Evolutionary conservation across 129 eudicot genomes (phyloP), one percentile per base, ranked within the genome.

Genomic region (Lactuca sativa): DNA sequence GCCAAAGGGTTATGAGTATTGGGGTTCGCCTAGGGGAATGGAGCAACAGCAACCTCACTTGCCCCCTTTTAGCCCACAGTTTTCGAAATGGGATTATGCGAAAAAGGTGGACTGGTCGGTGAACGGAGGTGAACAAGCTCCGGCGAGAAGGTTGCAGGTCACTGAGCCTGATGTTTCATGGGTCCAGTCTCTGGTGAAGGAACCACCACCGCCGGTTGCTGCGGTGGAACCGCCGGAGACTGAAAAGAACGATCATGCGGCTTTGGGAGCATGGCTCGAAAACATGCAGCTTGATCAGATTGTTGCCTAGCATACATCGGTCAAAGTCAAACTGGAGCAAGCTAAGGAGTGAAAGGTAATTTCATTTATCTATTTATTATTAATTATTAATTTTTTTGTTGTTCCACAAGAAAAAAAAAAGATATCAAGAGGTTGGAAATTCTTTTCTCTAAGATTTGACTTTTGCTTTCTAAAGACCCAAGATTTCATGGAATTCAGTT

Each of bases 141-240:
- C 68, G 55, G 47, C 74, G 60, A 49, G 52, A 43, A 69, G 71
- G 73, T 73, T 67, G 9, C 56, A 69, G 56, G 36, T 67, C 2
- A n/a, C 51, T 32, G 86, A 82, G 70, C 86, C 80, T 4, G 83
- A 82, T 58, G 62, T 78, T 11, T 82, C 86, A 44, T 82, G 86
- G 86, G 86, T 82, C 7, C 80, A 82, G 37, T 77, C 86, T 44
- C 74, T 77, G 34, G 86, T 82, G 56, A 82, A 82, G 76, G 86
- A 82, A 62, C 77, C 83, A 61, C 18, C 12, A 12, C 40, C 58
- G 8, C 41, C 56, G 33, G 9, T 43, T 4, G 40, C 70, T 32
- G 58, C 41, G 56, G 9, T 9, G 55, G 54, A 64, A 43, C 78
- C 78, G 21, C 51, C 77, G 11, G 82, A 82, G 62, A 49, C 51